These are phyloP conservation scores for Bonia amplexicaulis DNA, from an alignment of 176 grass and related monocot species.

Conservation along the genomic window DNA sequence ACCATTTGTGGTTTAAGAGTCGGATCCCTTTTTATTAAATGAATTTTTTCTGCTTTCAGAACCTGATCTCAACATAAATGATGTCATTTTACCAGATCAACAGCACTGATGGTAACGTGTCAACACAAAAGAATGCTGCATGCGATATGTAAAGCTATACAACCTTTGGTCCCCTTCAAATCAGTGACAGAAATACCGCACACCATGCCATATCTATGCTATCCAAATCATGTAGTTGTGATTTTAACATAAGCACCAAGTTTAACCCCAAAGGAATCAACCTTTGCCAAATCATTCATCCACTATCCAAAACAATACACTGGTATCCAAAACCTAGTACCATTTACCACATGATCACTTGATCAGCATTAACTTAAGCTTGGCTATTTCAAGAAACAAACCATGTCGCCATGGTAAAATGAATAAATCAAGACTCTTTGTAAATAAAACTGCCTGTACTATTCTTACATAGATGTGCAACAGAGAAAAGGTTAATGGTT, in stretches of 20 bases:
- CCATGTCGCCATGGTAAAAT: not conserved
- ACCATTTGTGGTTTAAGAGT: not conserved
- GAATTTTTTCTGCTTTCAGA: not conserved
- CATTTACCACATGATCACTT: not conserved
- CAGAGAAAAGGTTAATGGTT: not conserved
- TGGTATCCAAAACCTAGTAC: not conserved
- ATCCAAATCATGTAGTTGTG: not conserved
- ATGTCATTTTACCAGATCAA: not conserved
- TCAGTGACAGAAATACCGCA: not conserved
- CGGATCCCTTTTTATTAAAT: not conserved
- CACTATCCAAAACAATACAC: not conserved
- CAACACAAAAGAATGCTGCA: not conserved
- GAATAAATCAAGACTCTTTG: not conserved
- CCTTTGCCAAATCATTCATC: not conserved
- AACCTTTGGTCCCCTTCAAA: not conserved
- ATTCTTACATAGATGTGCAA: not conserved
- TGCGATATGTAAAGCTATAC: not conserved
- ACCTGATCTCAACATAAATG: not conserved
- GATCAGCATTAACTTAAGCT: conserved; percentile 1
- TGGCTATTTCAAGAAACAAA: not conserved
- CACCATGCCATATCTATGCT: not conserved
- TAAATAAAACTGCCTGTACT: not conserved
- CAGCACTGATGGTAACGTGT: not conserved
- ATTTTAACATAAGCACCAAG: not conserved
- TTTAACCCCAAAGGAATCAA: not conserved